Evolutionary conservation across 2,329 filamentous ascomycete genomes (phyloP), one percentile per base, ranked within the genome.

Genomic region (Epichloe typhina): DNA sequence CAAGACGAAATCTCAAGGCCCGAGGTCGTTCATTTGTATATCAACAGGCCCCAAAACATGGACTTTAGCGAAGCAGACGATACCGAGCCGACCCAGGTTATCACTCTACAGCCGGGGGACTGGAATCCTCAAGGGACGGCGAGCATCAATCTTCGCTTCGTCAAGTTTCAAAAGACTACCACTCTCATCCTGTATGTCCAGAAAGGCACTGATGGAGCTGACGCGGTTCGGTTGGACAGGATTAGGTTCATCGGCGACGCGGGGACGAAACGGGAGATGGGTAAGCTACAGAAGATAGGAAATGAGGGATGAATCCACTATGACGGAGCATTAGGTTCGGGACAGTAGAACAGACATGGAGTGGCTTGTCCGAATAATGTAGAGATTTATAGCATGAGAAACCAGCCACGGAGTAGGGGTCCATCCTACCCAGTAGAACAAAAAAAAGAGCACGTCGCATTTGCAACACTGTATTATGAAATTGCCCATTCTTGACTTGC

Each of bases 11-110:
- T 76, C 1, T 84, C 89, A 74, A 80, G 91, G 57, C 93, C 93
- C 8, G 84, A 80, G 65, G 87, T 82, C 3, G 74, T 98, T 61
- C 84, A 88, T 62, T 72, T 98, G 50, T 98, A 89, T 70, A 84
- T 82, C 57, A 98, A 98, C 72, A 81, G 83, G 52, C 77, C 89
- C 48, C 88, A 94, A 64, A 93, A 94, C 61, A 80, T 98, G 53
- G 89, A 91, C 6, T 98, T 98, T 62, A 86, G 93, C 60, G 93
- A 98, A 66, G 91, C 91, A 38, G 91, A 96, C 53, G 88, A 91
- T 61, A 83, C 86, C 49, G 76, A 83, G 46, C 78, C 87, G 1
- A 90, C 87, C 15, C 93, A 98, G 68, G 77, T 75, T 49, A 80
- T 96, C 53, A 83, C 83, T 60, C 75, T 98, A 42, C 74, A 76